Percentiles rank a stretch among this genome's conserved stretches.
These are phyloP conservation scores for Penicillium simplicissimum DNA, from an alignment of 495 filamentous ascomycete species.

Conservation along the genomic window DNA sequence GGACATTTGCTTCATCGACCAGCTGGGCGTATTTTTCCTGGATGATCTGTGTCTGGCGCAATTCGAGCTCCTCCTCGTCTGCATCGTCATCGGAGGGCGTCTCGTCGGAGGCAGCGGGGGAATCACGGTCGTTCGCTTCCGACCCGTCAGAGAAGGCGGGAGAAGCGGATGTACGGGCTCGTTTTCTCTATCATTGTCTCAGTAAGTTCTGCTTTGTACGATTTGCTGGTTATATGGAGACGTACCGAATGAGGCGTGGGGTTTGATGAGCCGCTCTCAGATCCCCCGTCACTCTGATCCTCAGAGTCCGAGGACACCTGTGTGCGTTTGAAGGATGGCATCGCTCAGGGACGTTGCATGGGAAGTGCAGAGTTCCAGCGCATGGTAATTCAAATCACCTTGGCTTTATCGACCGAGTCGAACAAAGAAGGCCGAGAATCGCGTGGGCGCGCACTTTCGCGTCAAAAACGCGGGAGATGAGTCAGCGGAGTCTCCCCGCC, in stretches of 20 bases:
- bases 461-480: constrained; percentile 13
- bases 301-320: constrained; percentile 49
- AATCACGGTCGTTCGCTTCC: constrained; percentile 28
- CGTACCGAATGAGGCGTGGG: constrained; percentile 49
- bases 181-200: constrained; percentile 38
- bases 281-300: constrained; percentile 32
- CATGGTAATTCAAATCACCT: constrained; percentile 8
- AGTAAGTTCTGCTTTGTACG: constrained; percentile 7
- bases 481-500: constrained; percentile 9
- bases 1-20: constrained; percentile 62
- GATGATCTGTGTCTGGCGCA: constrained; percentile 71
- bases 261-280: constrained; percentile 44
- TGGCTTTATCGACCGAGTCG: not conserved
- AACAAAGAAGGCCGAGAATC: not conserved
- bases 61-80: constrained; percentile 57
- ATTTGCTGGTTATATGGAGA: not conserved
- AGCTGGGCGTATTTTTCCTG: constrained; percentile 55
- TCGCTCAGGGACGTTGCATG: constrained; percentile 10
- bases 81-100: constrained; percentile 44
- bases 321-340: constrained; percentile 51
- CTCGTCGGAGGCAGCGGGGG: constrained; percentile 34
- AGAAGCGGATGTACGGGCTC: constrained; percentile 35
- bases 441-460: constrained; percentile 22
- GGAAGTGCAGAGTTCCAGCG: not conserved
- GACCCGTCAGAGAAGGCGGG: constrained; percentile 23